Evolutionary conservation across 371 early-diverging fungal genomes (phyloP), one percentile per base, ranked within the genome.

Genomic region (Caulochytrium protostelioides): DNA sequence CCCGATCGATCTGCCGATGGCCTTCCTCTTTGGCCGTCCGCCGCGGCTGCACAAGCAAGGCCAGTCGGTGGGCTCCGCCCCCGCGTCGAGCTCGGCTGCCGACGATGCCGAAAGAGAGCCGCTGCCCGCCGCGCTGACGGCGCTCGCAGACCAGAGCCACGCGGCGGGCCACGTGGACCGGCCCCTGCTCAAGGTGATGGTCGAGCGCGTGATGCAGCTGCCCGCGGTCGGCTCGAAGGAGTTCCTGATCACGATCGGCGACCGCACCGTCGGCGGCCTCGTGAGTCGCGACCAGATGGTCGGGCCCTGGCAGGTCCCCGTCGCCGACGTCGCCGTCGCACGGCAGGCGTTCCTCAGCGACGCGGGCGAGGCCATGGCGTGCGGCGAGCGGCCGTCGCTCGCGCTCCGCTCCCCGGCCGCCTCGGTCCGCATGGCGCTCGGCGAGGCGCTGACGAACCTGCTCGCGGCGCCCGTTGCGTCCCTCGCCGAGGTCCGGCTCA

Each of bases 241-340:
- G 6, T 94, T 94, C 72, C 59, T 94, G 46, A 74, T 94, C 32
- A 94, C 92, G 2, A 94, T 94, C 44, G 92, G 89, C 39, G 95
- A 94, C 49, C 76, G 95, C 14, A 76, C 83, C 2, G 79, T 94
- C 22, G 83, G 87, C 14, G 92, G 91, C 6, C 48, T 91, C 45
- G 85, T 91, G 3, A 78, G 78, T 9, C 80, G 90, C 32, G 95
- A 94, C 38, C 95, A 90, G 47, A 74, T 89, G 72, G 92, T 91
- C 17, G 92, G 95, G 4, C 85, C 87, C 1, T 90, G 89, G 87
- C 91, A 92, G 55, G 70, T 83, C 12, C 92, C 95, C 28, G 89
- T 94, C 16, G 81, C 92, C 19, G 90, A 94, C 52, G 90, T 86
- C 6, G 76, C 84, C 2, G 85, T 94, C 5, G 80, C n/a, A n/a